Evolutionary conservation across 1,284 basidiomycete species (phyloP).

Genomic region (Phaffia rhodozyma): DNA sequence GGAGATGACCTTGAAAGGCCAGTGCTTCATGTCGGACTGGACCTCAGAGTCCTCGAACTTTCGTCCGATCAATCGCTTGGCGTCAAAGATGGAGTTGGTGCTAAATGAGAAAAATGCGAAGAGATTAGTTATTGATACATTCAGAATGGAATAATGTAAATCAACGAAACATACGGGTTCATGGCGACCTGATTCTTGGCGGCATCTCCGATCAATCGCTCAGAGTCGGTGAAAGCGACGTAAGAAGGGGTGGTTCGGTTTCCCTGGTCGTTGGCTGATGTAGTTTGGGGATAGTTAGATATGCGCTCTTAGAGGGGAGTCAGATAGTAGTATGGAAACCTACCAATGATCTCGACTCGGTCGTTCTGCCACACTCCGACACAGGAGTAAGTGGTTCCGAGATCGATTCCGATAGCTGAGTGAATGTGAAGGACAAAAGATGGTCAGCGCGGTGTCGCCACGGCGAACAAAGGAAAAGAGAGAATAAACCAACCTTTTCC

Average conservation of each 20-base stretch:
- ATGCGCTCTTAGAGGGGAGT: background rate
- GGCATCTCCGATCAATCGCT: slow-evolving; percentile 81
- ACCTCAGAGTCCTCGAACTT: slow-evolving; percentile 55
- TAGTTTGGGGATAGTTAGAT: slow-evolving; percentile 20
- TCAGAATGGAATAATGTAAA: slow-evolving; percentile 11
- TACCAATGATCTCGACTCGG: slow-evolving; percentile 79
- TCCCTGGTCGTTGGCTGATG: slow-evolving; percentile 76
- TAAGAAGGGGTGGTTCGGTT: slow-evolving; percentile 94
- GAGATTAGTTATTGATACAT: slow-evolving; percentile 7
- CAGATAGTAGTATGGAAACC: slow-evolving; percentile 17
- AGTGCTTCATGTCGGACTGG: slow-evolving; percentile 53
- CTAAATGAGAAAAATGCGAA: slow-evolving; percentile 44
- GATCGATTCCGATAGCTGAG: slow-evolving; percentile 15
- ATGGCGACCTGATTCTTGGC: slow-evolving; percentile 90
- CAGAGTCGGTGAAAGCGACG: slow-evolving; percentile 82
- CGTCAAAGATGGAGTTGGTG: slow-evolving; percentile 90
- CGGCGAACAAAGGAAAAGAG: background rate
- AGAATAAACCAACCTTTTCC: background rate
- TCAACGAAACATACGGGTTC: slow-evolving; percentile 53
- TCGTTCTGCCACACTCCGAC: slow-evolving; percentile 20
- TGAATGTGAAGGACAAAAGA: background rate
- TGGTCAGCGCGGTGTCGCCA: background rate
- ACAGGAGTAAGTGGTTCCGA: slow-evolving; percentile 20
- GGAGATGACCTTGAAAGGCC: slow-evolving; percentile 67
- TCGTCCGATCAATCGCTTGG: slow-evolving; percentile 79